Percentiles rank a stretch among this genome's conserved stretches.
Evolutionary conservation across 345 rosid species (phyloP).

Genomic region (Arabis alpina): DNA sequence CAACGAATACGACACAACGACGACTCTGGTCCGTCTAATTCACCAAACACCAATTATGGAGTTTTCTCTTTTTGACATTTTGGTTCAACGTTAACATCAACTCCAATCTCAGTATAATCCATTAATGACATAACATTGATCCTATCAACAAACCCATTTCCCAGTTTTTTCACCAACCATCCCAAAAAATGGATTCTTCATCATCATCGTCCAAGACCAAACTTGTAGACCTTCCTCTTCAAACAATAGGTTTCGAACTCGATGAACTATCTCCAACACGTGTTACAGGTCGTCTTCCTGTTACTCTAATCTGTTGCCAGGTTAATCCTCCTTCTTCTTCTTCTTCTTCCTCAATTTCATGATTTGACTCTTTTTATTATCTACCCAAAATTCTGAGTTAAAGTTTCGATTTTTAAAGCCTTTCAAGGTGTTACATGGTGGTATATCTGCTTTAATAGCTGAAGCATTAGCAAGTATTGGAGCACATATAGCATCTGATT

Average conservation of each 20-base stretch:
- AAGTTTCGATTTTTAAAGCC: slow-evolving; percentile 52
- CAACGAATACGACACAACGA: too few species aligned
- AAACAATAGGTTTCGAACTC: slow-evolving; percentile 60
- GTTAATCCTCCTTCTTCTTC: slow-evolving; percentile 29
- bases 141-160: not conserved
- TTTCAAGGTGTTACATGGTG: slow-evolving; percentile 94
- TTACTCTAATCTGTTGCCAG: slow-evolving; percentile 68
- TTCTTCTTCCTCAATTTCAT: not conserved
- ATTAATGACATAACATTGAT: too few species aligned
- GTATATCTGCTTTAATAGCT: slow-evolving; percentile 88
- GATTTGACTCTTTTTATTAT: not conserved
- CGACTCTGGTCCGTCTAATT: too few species aligned
- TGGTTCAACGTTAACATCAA: too few species aligned
- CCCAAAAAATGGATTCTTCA: slow-evolving; percentile 34
- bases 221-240: slow-evolving; percentile 51
- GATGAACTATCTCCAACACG: slow-evolving; percentile 57
- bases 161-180: not conserved
- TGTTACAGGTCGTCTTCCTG: slow-evolving; percentile 69
- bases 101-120: too few species aligned
- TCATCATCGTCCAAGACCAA: slow-evolving; percentile 48
- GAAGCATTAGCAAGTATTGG: slow-evolving; percentile 90
- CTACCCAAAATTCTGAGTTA: not conserved
- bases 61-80: too few species aligned
- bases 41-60: too few species aligned
- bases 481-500: slow-evolving; percentile 85